A percentile compares a stretch with the other conserved stretches of the same genome.
Conservation (phyloP, 2,329 filamentous ascomycete species). For the Diaporthe longicolla region DNA sequence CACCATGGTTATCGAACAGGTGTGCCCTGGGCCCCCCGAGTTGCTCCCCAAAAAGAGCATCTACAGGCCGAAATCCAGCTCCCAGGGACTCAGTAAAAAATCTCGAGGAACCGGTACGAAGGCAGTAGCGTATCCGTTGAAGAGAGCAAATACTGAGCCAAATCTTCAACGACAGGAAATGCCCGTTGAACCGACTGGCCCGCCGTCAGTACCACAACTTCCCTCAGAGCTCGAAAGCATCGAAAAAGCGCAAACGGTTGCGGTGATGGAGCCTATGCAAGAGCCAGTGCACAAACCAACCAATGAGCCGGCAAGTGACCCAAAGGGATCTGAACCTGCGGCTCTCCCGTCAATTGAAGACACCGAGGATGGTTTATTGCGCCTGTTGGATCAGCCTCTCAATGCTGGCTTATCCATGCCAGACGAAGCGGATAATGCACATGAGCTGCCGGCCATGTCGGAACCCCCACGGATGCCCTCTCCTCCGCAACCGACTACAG, state of each 20-base stretch:
- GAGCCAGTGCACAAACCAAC: not conserved
- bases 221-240: slow-evolving; percentile 1
- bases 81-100: slow-evolving; percentile 37
- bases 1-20: slow-evolving; percentile 53
- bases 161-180: slow-evolving; percentile 41
- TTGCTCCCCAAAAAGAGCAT: slow-evolving; percentile 59
- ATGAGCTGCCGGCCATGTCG: slow-evolving; percentile 32
- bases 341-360: slow-evolving; percentile 27
- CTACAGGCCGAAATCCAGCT: slow-evolving; percentile 53
- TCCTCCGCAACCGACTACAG: slow-evolving; percentile 45
- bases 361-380: slow-evolving; percentile 34
- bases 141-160: slow-evolving; percentile 44
- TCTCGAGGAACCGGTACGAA: slow-evolving; percentile 41
- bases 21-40: slow-evolving; percentile 60
- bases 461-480: slow-evolving; percentile 43
- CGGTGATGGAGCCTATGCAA: not conserved
- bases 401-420: slow-evolving; percentile 4
- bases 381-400: slow-evolving; percentile 35
- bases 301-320: not conserved
- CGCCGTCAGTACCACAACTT: slow-evolving; percentile 36
- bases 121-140: slow-evolving; percentile 41
- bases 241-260: not conserved
- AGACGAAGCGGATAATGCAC: not conserved
- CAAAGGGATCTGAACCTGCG: slow-evolving; percentile 17
- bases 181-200: slow-evolving; percentile 23